Conservation (phyloP, 1,139 yeast genomes). For the Debaryomycetaceae sp. region DNA sequence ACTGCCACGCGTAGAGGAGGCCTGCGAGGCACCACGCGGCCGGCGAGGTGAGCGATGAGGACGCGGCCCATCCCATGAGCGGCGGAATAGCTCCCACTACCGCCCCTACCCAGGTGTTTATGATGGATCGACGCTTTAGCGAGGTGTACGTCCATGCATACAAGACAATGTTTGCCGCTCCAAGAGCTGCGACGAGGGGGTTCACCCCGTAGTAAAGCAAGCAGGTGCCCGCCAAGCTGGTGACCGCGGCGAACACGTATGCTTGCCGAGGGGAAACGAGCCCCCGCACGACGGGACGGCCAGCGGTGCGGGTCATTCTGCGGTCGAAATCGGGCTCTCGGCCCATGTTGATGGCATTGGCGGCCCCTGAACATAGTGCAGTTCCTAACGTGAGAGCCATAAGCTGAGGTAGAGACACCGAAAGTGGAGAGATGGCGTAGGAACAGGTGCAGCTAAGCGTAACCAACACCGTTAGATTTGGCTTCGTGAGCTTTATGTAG, state of each 20-base stretch:
- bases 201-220: conserved; percentile 75
- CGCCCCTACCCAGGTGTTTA: conserved; percentile 98
- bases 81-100: conserved; percentile 98
- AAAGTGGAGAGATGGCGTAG: conserved; percentile 81
- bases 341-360: conserved; percentile 95
- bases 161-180: conserved; percentile 64
- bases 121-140: conserved; percentile 68
- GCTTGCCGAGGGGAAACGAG: conserved; percentile 68
- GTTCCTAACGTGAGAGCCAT: conserved; percentile 76
- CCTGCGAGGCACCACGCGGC: conserved; percentile 95
- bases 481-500: conserved; percentile 76
- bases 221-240: conserved; percentile 63
- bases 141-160: conserved; percentile 91
- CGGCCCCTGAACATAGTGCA: conserved; percentile 80
- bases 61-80: conserved; percentile 98
- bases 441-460: conserved; percentile 89
- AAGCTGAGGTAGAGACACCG: conserved; percentile 60
- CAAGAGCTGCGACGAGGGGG: conserved; percentile 70
- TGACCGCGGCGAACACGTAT: conserved; percentile 59
- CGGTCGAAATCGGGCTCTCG: conserved; percentile 87
- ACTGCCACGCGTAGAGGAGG: conserved; percentile 92
- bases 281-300: conserved; percentile 88
- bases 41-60: conserved; percentile 70
- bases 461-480: conserved; percentile 76
- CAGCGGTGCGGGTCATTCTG: conserved; percentile 79